Evolutionary conservation across 306 rosid genomes (phyloP), one percentile per base, ranked within the genome.

Genomic region (Heteromeles arbutifolia): DNA sequence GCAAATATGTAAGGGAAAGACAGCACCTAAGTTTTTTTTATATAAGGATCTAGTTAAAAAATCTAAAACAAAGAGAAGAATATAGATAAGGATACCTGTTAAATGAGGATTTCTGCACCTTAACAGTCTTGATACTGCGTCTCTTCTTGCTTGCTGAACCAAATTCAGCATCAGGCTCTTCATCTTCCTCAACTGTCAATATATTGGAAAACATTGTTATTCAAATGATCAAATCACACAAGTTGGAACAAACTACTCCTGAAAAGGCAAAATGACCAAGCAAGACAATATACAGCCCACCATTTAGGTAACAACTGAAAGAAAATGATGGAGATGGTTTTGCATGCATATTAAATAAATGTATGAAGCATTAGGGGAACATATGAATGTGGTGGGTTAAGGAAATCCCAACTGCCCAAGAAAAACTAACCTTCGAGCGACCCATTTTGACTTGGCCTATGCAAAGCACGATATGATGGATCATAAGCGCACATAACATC

Each of bases 401-500:
- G 10, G 65, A 64, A 31, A 82, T 31, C 15, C 61, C 41, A 37
- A 62, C 31, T 58, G 25, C 59, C 28, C 58, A 41, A 71, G 11
- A 80, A 53, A 57, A 54, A 70, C 90, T 80, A 65, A 92, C 99
- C 99, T 92, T 95, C 99, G 79, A 68, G 74, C 70, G 66, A 80
- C 69, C 86, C 83, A 75, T 86, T 92, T 80, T 90, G 97, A 77
- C 80, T 76, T n/a, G 96, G 97, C 81, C 90, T 89, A 83, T 92
- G 96, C 82, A 90, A 82, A 6, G 98, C 97, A 58, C 96, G 96
- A 76, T 85, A 95, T 61, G 97, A 84, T 77, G 99, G 97, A 83
- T 95, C 99, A 80, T 82, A 87, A 72, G 96, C 97, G 84, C 92
- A 95, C 97, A 95, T 92, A 24, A 92, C 80, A 87, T 92, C 99